Base-by-base conservation (phyloP, 257 asterid genomes). In the Paulownia fortunei region DNA sequence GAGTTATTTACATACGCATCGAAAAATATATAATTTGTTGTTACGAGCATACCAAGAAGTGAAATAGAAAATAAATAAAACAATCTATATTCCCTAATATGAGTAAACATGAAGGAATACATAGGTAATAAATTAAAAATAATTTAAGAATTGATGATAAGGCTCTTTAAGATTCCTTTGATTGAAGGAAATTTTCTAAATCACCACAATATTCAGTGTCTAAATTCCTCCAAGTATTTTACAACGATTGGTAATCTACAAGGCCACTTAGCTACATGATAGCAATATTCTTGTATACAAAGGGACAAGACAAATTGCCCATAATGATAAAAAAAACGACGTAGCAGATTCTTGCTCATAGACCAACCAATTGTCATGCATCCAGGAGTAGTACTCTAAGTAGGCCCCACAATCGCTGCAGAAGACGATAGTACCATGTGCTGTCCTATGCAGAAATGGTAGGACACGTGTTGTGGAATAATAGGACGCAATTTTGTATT, bases 281-380 rank as follows among this genome's bases (percentile, higher is more conserved):
- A 23, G 4, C 27, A 39, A 26, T 63, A 58, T 80, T 74, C 77
- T 32, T 60, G 66, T 69, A 41, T 26, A 6, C 52, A 74, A 67
- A 59, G 26, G 58, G 80, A 47, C 67, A 67, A 69, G 24, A 41
- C 59, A 39, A 41, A 54, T 44, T 46, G 39, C 9, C 68, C 16
- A 26, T 56, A 27, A 15, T 24, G 11, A 11, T 46, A 69, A n/a
- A 6, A 21, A 46, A 60, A 34, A 6, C 39, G 76, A 54, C 24
- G 32, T 34, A 21, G 49, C 66, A 4, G 78, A 78, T 74, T 65
- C 74, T 54, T 19, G 72, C 23, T 16, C 60, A 3, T 26, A 10
- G 52, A 76, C 84, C 82, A 60, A 72, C 69, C 87, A 83, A 39
- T 23, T 80, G 78, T 59, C 82, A 27, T 51, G 80, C 83, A 71